A percentile compares a stretch with the other conserved stretches of the same genome.
These are phyloP conservation scores for Mycena haematopus DNA, from an alignment of 768 basidiomycete species.

Conservation along the genomic window DNA sequence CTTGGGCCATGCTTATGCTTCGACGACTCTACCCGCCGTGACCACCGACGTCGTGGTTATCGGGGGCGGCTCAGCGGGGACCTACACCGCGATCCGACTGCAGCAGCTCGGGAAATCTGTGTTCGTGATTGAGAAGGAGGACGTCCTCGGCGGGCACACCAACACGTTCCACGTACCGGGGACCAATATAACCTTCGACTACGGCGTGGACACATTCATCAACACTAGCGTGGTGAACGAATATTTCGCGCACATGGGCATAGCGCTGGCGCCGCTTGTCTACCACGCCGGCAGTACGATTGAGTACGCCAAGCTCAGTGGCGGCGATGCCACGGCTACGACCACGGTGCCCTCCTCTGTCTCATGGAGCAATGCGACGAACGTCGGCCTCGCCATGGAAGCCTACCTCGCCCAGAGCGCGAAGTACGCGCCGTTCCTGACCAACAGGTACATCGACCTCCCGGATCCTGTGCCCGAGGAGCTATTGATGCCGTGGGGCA, in stretches of 20 bases:
- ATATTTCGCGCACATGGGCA: constrained; percentile 8
- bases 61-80: constrained; percentile 14
- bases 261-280: background rate
- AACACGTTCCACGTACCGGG: constrained; percentile 12
- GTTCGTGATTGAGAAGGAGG: constrained; percentile 5
- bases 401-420: constrained; percentile 4
- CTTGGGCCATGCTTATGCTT: too few relatives aligned
- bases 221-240: constrained; percentile 12
- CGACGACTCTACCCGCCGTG: too few relatives aligned
- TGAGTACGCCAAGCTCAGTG: constrained; percentile 11
- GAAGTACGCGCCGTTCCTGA: constrained; percentile 13
- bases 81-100: constrained; percentile 14
- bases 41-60: constrained; percentile 14
- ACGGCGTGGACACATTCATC: constrained; percentile 1
- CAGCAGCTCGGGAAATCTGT: constrained; percentile 5
- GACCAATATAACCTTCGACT: constrained; percentile 10
- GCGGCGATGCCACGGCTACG: constrained; percentile 10
- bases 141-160: constrained; percentile 12
- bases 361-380: constrained; percentile 10
- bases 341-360: constrained; percentile 6
- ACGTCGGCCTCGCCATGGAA: constrained; percentile 2
- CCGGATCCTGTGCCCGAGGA: constrained; percentile 16
- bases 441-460: constrained; percentile 11
- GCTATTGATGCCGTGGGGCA: constrained; percentile 9
- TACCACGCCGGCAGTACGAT: background rate